Conservation (phyloP, 1,139 yeast genomes). For the Taphrina populina region DNA sequence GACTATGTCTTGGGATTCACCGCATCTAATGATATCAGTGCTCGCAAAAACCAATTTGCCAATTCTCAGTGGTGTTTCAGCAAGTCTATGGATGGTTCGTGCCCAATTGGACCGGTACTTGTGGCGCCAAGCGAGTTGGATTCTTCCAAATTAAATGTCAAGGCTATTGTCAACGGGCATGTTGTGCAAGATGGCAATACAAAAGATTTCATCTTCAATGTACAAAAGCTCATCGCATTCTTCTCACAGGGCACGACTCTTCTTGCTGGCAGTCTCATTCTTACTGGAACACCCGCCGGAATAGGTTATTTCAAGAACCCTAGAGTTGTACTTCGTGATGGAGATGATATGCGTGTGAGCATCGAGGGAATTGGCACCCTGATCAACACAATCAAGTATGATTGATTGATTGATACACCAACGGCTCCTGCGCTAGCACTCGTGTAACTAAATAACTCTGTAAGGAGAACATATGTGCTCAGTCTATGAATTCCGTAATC, state of each 20-base stretch:
- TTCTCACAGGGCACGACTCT: constrained; percentile 62
- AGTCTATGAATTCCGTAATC: too few species aligned
- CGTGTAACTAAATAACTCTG: too few species aligned
- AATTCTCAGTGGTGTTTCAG: constrained; percentile 22
- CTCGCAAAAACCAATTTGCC: constrained; percentile 1
- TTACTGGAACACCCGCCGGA: constrained; percentile 80
- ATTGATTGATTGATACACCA: not conserved
- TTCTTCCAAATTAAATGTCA: constrained; percentile 47
- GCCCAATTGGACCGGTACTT: constrained; percentile 13
- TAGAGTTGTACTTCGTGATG: not conserved
- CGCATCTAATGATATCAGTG: constrained; percentile 50
- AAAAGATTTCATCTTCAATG: constrained; percentile 53
- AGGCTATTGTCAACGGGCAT: constrained; percentile 50
- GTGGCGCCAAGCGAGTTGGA: not conserved
- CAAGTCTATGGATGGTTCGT: constrained; percentile 1
- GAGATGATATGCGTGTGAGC: constrained; percentile 6
- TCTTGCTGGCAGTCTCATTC: constrained; percentile 82
- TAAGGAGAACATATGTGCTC: too few species aligned
- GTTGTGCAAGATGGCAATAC: constrained; percentile 52
- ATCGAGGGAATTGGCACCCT: constrained; percentile 11
- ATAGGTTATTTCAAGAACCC: constrained; percentile 1
- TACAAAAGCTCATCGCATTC: constrained; percentile 51
- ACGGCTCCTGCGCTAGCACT: too few species aligned
- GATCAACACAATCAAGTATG: constrained; percentile 7
- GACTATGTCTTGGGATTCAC: constrained; percentile 55